Evolutionary conservation across 345 rosid species (phyloP).

Genomic region (Hibiscus mutabilis): DNA sequence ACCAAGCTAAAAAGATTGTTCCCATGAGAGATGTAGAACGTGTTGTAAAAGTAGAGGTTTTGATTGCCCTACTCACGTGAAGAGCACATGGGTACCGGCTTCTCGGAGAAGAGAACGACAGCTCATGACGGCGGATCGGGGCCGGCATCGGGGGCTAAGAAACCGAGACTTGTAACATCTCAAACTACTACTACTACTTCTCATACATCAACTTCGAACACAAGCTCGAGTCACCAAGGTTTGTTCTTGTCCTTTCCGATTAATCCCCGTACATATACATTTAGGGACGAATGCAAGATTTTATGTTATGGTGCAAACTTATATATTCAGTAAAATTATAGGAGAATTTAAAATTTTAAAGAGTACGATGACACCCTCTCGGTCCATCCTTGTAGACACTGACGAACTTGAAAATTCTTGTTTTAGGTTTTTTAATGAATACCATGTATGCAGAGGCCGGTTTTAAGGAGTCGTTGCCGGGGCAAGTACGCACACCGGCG

Average conservation of each 20-base stretch:
- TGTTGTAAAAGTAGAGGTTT: slow-evolving; percentile 95
- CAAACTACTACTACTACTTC: slow-evolving; percentile 73
- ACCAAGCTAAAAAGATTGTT: slow-evolving; percentile 68
- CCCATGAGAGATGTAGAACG: slow-evolving; percentile 76
- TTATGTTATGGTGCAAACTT: too few species aligned
- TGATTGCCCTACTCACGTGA: slow-evolving; percentile 86
- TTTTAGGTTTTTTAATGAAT: slow-evolving; percentile 8
- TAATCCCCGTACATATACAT: too few species aligned
- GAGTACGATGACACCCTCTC: too few species aligned
- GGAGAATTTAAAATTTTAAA: too few species aligned
- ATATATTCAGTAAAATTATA: too few species aligned
- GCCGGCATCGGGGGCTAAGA: slow-evolving; percentile 76
- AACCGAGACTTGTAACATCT: slow-evolving; percentile 59
- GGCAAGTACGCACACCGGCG: slow-evolving; percentile 75
- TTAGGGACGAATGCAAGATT: too few species aligned
- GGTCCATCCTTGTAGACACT: too few species aligned
- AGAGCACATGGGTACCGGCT: slow-evolving; percentile 98
- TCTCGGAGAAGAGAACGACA: slow-evolving; percentile 86
- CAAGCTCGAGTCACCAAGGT: slow-evolving; percentile 91
- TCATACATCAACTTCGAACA: slow-evolving; percentile 87
- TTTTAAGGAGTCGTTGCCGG: slow-evolving; percentile 59
- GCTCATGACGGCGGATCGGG: slow-evolving; percentile 43
- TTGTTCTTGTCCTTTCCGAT: neutral
- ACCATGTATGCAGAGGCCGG: slow-evolving; percentile 44
- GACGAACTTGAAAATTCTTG: too few species aligned